These are phyloP conservation scores for Globisporangium viniferum DNA, from an alignment of 352 stramenopile species.

Conservation along the genomic window DNA sequence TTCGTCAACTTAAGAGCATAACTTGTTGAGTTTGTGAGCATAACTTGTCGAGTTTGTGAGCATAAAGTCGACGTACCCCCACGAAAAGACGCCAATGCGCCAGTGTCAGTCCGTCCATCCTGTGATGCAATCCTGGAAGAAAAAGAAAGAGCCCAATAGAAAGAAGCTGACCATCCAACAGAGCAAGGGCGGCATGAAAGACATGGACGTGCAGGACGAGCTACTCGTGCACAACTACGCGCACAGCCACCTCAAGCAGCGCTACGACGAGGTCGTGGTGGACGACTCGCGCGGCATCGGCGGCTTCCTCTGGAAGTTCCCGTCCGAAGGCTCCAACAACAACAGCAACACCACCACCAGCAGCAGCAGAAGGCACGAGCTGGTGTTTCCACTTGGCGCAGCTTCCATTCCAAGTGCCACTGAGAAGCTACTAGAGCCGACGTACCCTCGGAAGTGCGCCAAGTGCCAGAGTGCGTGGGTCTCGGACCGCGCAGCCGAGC, in stretches of 20 bases:
- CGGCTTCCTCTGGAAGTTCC: slow-evolving; percentile 63
- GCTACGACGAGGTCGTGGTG: slow-evolving; percentile 10
- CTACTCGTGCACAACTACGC: slow-evolving; percentile 19
- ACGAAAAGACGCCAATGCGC: neutral
- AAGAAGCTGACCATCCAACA: neutral
- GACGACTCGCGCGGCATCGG: slow-evolving; percentile 26
- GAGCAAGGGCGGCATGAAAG: neutral
- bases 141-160: neutral
- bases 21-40: neutral
- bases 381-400: neutral
- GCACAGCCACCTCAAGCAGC: slow-evolving; percentile 15
- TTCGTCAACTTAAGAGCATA: neutral
- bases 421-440: neutral
- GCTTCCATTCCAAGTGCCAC: neutral
- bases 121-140: neutral
- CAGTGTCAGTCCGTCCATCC: no score
- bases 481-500: slow-evolving; percentile 28
- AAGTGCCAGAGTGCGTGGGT: slow-evolving; percentile 34
- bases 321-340: slow-evolving; percentile 56
- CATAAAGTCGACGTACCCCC: neutral
- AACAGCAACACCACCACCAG: neutral
- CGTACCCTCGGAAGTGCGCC: slow-evolving; percentile 34
- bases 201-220: slow-evolving; percentile 11
- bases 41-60: neutral
- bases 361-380: neutral